Conservation (phyloP, 2,329 filamentous ascomycete species). For the Calcarisporium arbuscula region DNA sequence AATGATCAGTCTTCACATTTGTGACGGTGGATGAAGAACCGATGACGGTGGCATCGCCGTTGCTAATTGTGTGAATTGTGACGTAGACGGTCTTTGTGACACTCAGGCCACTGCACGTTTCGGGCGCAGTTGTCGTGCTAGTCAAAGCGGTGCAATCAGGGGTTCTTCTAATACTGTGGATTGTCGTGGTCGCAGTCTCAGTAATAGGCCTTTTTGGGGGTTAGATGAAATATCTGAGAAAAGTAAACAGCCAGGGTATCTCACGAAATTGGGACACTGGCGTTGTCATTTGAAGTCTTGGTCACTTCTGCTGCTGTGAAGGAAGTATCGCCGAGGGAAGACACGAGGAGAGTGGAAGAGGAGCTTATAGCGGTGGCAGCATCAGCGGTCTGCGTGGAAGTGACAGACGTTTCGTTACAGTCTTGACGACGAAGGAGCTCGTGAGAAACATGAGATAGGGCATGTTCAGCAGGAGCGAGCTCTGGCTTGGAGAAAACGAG, state of each 20-base stretch:
- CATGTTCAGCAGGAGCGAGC: constrained; percentile 12
- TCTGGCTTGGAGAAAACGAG: constrained; percentile 8
- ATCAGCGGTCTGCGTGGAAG: constrained; percentile 10
- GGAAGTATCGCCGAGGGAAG: constrained; percentile 2
- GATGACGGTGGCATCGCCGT: constrained; percentile 19
- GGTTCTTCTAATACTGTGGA: constrained; percentile 22
- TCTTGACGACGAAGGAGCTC: constrained; percentile 15
- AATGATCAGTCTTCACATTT: constrained; percentile 15
- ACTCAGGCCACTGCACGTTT: too few relatives aligned
- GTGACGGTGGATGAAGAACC: constrained; percentile 18
- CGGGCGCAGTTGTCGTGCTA: constrained; percentile 15
- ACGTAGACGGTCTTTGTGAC: constrained; percentile 20
- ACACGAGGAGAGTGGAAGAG: constrained; percentile 10
- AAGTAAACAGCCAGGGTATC: constrained; percentile 8
- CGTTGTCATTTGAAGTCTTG: constrained; percentile 4
- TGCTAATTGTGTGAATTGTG: too few relatives aligned
- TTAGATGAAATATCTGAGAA: neutral
- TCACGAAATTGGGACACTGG: constrained; percentile 29
- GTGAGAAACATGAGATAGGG: constrained; percentile 13
- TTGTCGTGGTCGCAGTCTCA: constrained; percentile 24
- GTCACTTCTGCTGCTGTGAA: constrained; percentile 2
- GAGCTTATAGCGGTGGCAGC: constrained; percentile 6
- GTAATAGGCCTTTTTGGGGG: constrained; percentile 21
- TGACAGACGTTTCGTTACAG: constrained; percentile 11
- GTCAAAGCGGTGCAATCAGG: constrained; percentile 10